A percentile compares a stretch with the other conserved stretches of the same genome.
Evolutionary conservation across 768 basidiomycete species (phyloP).

Genomic region (Boletales sp.): DNA sequence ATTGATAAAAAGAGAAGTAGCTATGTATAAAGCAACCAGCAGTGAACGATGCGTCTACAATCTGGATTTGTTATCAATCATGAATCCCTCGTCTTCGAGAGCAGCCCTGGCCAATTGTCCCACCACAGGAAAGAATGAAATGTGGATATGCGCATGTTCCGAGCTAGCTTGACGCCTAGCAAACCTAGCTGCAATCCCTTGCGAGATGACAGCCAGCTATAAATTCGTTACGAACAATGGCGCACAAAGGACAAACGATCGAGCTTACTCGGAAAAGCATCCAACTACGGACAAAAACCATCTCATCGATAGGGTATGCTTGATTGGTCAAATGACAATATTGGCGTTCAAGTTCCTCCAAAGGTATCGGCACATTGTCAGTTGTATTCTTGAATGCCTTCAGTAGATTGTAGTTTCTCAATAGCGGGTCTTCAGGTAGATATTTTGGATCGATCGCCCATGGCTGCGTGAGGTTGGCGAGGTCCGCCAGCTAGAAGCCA

Average conservation of each 20-base stretch:
- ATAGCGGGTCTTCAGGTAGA: slow-evolving; percentile 27
- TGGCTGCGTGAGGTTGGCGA: slow-evolving; percentile 85
- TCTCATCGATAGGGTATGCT: slow-evolving; percentile 72
- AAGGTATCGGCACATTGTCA: slow-evolving; percentile 53
- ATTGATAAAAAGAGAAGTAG: slow-evolving; percentile 18
- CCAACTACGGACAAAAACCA: slow-evolving; percentile 83
- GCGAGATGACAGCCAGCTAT: slow-evolving; percentile 75
- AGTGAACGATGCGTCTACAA: slow-evolving; percentile 14
- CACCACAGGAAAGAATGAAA: slow-evolving; percentile 50
- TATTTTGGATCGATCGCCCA: slow-evolving; percentile 58
- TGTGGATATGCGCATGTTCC: slow-evolving; percentile 56
- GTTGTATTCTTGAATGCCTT: slow-evolving; percentile 63
- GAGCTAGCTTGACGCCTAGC: slow-evolving; percentile 89
- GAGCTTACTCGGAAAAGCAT: slow-evolving; percentile 70
- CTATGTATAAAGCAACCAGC: slow-evolving; percentile 2
- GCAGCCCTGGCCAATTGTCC: slow-evolving; percentile 60
- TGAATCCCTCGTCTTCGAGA: slow-evolving; percentile 51
- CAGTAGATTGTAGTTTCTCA: slow-evolving; percentile 29
- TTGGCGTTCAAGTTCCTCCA: slow-evolving; percentile 77
- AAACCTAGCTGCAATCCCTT: slow-evolving; percentile 86
- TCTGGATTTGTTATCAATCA: slow-evolving; percentile 21
- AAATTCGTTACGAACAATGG: slow-evolving; percentile 1
- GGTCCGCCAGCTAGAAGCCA: slow-evolving; percentile 65
- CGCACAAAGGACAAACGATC: not conserved
- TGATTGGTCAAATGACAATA: slow-evolving; percentile 66